Conservation (phyloP, 2,329 filamentous ascomycete genomes). For the Proliferodiscus dingleyae region DNA sequence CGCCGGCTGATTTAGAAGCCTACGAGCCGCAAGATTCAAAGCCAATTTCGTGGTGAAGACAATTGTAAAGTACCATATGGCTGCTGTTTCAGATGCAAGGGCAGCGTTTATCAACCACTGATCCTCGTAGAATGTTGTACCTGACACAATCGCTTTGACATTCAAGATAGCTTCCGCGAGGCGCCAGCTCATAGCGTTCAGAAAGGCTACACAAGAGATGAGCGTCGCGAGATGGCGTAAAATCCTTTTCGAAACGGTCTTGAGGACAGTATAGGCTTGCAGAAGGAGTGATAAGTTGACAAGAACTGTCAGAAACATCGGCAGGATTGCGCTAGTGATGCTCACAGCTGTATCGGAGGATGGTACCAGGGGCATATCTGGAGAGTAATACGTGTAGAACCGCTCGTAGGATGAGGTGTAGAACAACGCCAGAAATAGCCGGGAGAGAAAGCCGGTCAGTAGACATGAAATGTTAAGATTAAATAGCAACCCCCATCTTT, state of each 20-base stretch:
- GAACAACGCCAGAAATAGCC: constrained; percentile 43
- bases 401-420: constrained; percentile 47
- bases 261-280: constrained; percentile 59
- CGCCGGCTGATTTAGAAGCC: constrained; percentile 50
- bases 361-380: constrained; percentile 42
- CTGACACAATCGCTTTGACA: constrained; percentile 17
- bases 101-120: constrained; percentile 38
- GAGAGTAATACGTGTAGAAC: constrained; percentile 44
- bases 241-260: constrained; percentile 32
- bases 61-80: constrained; percentile 58
- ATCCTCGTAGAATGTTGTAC: constrained; percentile 6
- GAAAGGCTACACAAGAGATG: constrained; percentile 43
- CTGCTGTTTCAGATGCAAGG: constrained; percentile 48
- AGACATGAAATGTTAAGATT: constrained; percentile 54
- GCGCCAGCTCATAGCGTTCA: constrained; percentile 49
- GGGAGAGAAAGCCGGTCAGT: constrained; percentile 47
- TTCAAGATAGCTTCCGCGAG: constrained; percentile 48
- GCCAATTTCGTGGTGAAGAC: constrained; percentile 59
- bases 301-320: constrained; percentile 47
- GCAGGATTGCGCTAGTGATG: constrained; percentile 44
- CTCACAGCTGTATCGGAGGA: constrained; percentile 40
- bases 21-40: constrained; percentile 50
- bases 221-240: constrained; percentile 39
- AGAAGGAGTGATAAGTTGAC: constrained; percentile 56
- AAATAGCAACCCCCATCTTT: constrained; percentile 54